phyloP scores from a whole-genome alignment of 805 yeast genomes.

The Candida morakotiae region DNA sequence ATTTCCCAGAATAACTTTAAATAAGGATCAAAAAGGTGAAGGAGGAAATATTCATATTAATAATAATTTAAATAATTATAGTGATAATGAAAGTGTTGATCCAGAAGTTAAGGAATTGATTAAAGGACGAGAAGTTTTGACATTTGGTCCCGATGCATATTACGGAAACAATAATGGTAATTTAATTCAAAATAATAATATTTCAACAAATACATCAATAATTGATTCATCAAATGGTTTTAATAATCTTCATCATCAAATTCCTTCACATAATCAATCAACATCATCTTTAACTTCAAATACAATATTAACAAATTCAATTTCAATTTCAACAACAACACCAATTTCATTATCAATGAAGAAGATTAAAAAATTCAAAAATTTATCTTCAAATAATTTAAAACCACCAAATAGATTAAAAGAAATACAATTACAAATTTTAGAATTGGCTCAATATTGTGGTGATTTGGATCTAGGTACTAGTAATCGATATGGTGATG shows the following conservation, averaged over 20 bases:
- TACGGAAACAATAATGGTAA: background rate
- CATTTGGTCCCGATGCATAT: conserved; percentile 8
- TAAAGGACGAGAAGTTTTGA: conserved; percentile 7
- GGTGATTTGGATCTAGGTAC: conserved; percentile 9
- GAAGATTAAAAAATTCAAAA: conserved; percentile 6
- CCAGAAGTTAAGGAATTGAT: conserved; percentile 9
- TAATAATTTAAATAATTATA: background rate
- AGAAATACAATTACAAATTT: conserved; percentile 8
- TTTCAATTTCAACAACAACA: background rate
- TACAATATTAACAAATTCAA: background rate
- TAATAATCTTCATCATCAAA: too few relatives aligned
- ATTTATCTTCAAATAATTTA: conserved; percentile 5
- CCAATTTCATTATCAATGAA: conserved; percentile 5
- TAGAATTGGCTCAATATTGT: conserved; percentile 8
- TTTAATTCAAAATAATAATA: background rate
- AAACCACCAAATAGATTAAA: conserved; percentile 4
- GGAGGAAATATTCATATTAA: background rate
- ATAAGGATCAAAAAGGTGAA: background rate
- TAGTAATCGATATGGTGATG: conserved; percentile 7
- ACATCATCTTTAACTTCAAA: background rate
- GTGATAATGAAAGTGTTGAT: conserved; percentile 8
- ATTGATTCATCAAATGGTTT: background rate
- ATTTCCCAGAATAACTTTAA: background rate
- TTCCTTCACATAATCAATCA: conserved; percentile 1
- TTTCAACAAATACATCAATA: background rate